Percentiles rank a stretch among this genome's conserved stretches.
Evolutionary conservation across 1,284 basidiomycete genomes (phyloP).

Genomic region (Blastosporella zonata): DNA sequence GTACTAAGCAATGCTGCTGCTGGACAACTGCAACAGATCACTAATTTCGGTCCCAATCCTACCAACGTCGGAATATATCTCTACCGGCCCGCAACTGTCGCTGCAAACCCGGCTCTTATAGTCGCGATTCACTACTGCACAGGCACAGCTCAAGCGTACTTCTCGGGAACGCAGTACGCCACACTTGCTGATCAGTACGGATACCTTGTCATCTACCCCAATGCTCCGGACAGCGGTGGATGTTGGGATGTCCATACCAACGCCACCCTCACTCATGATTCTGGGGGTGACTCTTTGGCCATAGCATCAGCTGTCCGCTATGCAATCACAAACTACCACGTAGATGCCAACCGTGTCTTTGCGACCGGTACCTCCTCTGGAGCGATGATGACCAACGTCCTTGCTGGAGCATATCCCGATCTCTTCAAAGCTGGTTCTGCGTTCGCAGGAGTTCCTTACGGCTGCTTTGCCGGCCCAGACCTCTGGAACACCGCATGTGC

Average conservation of each 20-base stretch:
- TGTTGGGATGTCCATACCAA: constrained; percentile 56
- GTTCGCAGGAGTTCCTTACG: constrained; percentile 53
- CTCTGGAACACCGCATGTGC: constrained; percentile 51
- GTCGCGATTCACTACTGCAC: constrained; percentile 52
- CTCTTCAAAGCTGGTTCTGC: constrained; percentile 47
- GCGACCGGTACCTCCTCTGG: constrained; percentile 52
- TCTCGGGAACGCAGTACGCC: constrained; percentile 46
- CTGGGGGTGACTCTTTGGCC: constrained; percentile 50
- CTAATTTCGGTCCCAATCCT: constrained; percentile 47
- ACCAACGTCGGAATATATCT: constrained; percentile 47
- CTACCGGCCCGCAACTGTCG: constrained; percentile 44
- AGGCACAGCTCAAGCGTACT: constrained; percentile 51
- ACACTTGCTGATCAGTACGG: constrained; percentile 44
- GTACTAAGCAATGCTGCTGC: constrained; percentile 19
- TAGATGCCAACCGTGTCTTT: constrained; percentile 44
- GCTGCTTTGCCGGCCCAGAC: constrained; percentile 47
- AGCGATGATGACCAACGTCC: constrained; percentile 62
- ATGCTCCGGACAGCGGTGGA: constrained; percentile 42
- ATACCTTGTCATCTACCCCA: constrained; percentile 48
- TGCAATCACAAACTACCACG: constrained; percentile 46
- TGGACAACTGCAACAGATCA: constrained; percentile 32
- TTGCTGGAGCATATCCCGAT: constrained; percentile 53
- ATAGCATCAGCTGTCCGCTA: constrained; percentile 49
- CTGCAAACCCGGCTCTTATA: constrained; percentile 42
- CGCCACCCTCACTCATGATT: constrained; percentile 51